Conservation (phyloP, 169 alveolate genomes). For the Theileria equi region DNA sequence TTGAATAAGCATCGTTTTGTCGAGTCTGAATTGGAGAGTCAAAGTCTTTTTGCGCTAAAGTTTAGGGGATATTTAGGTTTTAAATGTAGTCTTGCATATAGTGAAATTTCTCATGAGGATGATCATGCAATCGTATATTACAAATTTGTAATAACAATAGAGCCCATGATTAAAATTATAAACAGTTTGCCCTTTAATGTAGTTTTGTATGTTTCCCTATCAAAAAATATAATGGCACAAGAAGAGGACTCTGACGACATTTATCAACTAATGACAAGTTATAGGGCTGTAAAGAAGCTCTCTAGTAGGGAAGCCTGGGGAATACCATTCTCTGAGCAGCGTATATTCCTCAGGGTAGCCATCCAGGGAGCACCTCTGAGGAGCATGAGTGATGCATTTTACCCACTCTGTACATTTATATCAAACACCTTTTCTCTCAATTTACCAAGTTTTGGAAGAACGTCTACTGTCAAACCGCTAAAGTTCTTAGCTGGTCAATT, state of each 20-base stretch:
- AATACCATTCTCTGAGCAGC: conserved; percentile 39
- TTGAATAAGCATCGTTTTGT: conserved; percentile 3
- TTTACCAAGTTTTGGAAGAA: conserved; percentile 14
- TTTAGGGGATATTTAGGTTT: conserved; percentile 17
- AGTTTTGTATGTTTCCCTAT: neutral
- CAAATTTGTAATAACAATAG: conserved; percentile 29
- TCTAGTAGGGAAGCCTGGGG: conserved; percentile 42
- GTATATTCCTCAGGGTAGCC: conserved; percentile 26
- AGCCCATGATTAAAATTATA: conserved; percentile 41
- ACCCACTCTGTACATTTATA: neutral
- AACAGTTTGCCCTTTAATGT: conserved; percentile 56
- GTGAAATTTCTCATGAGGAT: conserved; percentile 22
- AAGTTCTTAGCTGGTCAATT: conserved; percentile 2
- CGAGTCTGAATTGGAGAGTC: no score
- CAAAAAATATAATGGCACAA: no score
- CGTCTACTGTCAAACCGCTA: neutral
- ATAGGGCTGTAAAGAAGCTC: conserved; percentile 10
- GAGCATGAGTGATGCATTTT: neutral
- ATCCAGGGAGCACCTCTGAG: conserved; percentile 25
- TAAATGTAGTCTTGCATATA: conserved; percentile 13
- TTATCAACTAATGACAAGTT: no score
- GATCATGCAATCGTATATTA: conserved; percentile 17
- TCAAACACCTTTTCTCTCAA: no score
- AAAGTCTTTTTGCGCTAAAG: neutral
- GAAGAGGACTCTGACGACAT: no score